Evolutionary conservation across 768 basidiomycete genomes (phyloP).

Genomic region (Termitomyces sp.): DNA sequence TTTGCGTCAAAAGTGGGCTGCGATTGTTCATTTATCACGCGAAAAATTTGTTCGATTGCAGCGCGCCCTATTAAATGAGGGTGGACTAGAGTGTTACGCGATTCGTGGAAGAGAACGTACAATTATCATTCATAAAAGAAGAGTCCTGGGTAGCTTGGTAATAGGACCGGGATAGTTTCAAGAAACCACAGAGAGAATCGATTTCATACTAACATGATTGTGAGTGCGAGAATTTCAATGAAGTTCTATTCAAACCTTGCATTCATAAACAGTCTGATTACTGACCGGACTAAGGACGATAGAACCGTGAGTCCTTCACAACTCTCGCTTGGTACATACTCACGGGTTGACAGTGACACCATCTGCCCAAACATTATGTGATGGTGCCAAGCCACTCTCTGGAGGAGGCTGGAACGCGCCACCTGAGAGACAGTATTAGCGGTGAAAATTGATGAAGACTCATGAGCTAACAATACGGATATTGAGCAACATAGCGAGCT

Average conservation of each 20-base stretch:
- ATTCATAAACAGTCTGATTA: slow-evolving; percentile 73
- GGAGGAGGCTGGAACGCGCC: slow-evolving; percentile 81
- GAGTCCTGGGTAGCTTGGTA: slow-evolving; percentile 68
- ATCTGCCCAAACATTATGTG: slow-evolving; percentile 67
- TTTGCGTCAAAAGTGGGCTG: slow-evolving; percentile 65
- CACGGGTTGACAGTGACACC: slow-evolving; percentile 74
- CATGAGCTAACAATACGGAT: slow-evolving; percentile 67
- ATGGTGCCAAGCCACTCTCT: slow-evolving; percentile 63
- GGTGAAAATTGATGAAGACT: neutral
- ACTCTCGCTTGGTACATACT: slow-evolving; percentile 21
- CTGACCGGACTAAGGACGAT: slow-evolving; percentile 52
- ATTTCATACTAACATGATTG: slow-evolving; percentile 58
- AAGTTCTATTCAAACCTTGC: slow-evolving; percentile 51
- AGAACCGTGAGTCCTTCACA: neutral
- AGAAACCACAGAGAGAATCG: slow-evolving; percentile 75
- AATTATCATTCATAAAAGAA: slow-evolving; percentile 70
- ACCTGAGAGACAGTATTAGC: slow-evolving; percentile 26
- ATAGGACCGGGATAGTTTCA: slow-evolving; percentile 74
- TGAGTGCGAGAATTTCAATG: neutral
- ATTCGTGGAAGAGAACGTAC: slow-evolving; percentile 31
- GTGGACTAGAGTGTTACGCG: slow-evolving; percentile 1
- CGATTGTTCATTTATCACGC: slow-evolving; percentile 75
- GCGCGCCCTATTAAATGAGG: slow-evolving; percentile 48
- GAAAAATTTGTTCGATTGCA: slow-evolving; percentile 70
- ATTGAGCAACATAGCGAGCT: slow-evolving; percentile 65